Conservation (phyloP, 305 asterid species). For the Plantago coronopus region DNA sequence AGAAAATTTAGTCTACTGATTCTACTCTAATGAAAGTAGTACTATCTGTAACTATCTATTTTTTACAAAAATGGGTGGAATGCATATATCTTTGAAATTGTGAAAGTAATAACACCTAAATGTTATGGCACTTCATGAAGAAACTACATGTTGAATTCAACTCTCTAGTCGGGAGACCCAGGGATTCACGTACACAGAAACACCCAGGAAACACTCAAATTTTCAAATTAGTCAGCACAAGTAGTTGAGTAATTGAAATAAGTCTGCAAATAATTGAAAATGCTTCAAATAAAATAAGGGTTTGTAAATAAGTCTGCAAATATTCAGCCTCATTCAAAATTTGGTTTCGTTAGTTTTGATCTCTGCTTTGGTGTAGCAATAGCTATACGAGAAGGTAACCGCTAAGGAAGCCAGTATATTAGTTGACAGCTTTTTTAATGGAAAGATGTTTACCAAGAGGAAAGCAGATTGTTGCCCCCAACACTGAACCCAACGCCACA, state of each 20-base stretch:
- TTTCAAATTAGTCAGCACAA: neutral
- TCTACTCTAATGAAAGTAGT: neutral
- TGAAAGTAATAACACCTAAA: neutral
- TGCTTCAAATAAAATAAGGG: neutral
- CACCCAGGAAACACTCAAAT: neutral
- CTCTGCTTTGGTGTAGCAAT: neutral
- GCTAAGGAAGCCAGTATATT: slow-evolving; percentile 1
- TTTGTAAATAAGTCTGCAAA: neutral
- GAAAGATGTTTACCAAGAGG: slow-evolving; percentile 66
- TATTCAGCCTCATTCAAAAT: neutral
- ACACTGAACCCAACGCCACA: slow-evolving; percentile 74
- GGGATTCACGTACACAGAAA: neutral
- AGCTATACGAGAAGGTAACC: slow-evolving; percentile 3
- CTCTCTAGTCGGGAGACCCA: slow-evolving; percentile 7
- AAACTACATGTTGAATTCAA: slow-evolving; percentile 2
- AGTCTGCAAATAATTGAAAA: slow-evolving; percentile 6
- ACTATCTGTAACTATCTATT: neutral
- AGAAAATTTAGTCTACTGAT: slow-evolving; percentile 12
- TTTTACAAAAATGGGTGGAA: too few species aligned
- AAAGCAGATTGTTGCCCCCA: slow-evolving; percentile 88
- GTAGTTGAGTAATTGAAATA: neutral
- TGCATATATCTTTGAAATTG: too few species aligned
- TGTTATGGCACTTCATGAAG: neutral
- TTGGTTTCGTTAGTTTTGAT: neutral
- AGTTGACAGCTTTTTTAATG: slow-evolving; percentile 8